phyloP scores from a whole-genome alignment of 371 early-diverging fungal genomes.

The Mycotypha africana region DNA sequence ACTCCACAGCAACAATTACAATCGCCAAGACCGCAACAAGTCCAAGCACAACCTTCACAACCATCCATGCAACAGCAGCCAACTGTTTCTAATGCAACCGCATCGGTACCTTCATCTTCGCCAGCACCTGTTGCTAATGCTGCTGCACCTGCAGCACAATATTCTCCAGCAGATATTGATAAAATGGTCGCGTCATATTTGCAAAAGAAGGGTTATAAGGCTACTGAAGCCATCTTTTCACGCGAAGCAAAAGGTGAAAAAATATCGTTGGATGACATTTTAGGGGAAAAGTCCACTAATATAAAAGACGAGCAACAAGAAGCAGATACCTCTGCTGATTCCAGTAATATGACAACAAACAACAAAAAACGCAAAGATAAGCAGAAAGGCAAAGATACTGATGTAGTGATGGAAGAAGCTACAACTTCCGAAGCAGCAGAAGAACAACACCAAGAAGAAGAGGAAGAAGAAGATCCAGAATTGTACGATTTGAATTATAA shows the following conservation, averaged over 20 bases:
- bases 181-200: slow-evolving; percentile 32
- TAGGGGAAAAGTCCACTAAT: background rate
- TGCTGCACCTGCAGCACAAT: background rate
- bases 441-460: slow-evolving; percentile 4
- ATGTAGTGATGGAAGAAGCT: no score
- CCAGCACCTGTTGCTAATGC: background rate
- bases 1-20: no score
- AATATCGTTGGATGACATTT: slow-evolving; percentile 3
- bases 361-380: no score
- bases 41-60: background rate
- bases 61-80: background rate
- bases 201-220: slow-evolving; percentile 26
- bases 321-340: background rate
- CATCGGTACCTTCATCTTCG: slow-evolving; percentile 1
- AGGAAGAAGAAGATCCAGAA: slow-evolving; percentile 56
- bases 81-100: background rate
- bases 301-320: background rate
- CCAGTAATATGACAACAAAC: no score
- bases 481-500: slow-evolving; percentile 74
- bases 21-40: no score
- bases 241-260: slow-evolving; percentile 24
- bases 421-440: no score
- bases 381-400: background rate
- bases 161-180: slow-evolving; percentile 20
- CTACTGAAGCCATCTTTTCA: slow-evolving; percentile 23